Evolutionary conservation across 1,284 basidiomycete genomes (phyloP), one percentile per base, ranked within the genome.

Genomic region (Rhodotorula sp.): DNA sequence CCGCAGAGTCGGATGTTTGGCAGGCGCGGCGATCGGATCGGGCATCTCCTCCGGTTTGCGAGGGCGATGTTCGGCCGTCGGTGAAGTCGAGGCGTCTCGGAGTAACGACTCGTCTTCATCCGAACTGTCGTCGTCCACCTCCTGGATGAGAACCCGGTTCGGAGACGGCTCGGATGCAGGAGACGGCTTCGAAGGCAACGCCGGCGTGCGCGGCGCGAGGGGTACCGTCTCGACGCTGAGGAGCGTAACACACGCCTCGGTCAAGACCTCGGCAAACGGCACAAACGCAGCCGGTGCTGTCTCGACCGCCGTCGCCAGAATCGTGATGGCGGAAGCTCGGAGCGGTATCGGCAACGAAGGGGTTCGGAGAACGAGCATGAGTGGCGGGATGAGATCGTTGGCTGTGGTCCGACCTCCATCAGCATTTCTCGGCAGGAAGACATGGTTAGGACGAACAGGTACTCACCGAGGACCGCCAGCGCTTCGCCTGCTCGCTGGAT

Each of bases 251-350:
- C 90, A 89, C 7, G 87, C 87, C 64, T 84, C 83, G 4, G 86
- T 82, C 39, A 94, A 82, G 62, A 91, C 88, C 31, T 84, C 79
- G 4, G 84, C 80, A 81, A 91, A 92, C 5, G 86, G 84, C 20
- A 89, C 78, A 43, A 93, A 80, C 2, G 90, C 87, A 58, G 89
- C 75, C 2, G 87, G 82, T 74, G 86, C 87, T 3, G 88, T 88
- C 71, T 87, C 86, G 31, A 88, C 86, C 75, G 89, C 91, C 58
- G 89, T 87, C 0, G 89, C 87, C 3, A 96, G 85, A 49, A 97
- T 84, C 0, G 92, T 91, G n/a, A 97, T 80, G 0, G 91, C 86
- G 1, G 93, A 96, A 1, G 89, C 87, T 47, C 92, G 87, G 29
- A 96, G 83, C 0, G 88, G 85, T 0, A 89, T 90, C 0, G 93